Base-by-base conservation (phyloP, 306 rosid genomes). In the Dryas drummondii region DNA sequence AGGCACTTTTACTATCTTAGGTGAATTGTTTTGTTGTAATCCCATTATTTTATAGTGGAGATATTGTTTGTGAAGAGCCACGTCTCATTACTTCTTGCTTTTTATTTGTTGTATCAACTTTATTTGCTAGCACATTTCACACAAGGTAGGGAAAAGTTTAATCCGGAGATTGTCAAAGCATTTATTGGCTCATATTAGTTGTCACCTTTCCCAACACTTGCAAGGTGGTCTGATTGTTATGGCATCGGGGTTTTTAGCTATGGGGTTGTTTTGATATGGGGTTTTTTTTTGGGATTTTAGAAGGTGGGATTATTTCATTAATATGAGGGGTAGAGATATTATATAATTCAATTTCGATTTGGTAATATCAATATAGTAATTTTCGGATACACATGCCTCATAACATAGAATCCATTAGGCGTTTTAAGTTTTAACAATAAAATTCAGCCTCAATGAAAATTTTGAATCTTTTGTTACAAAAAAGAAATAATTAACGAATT, bases 221-320 rank as follows among this genome's bases (percentile, higher is more conserved):
- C 49, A 68, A 71, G 76, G 75, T 68, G 85, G 90, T 2, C 16
- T 88, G 6, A 16, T 88, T 44, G 71, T 73, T 19, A 56, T 61
- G 51, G 87, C 68, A n/a, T 26, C 84, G 14, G 92, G 88, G 32
- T 10, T 91, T 1, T 76, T 88, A 50, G 78, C 70, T 4, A 58
- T 71, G 76, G 84, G 85, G 71, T 77, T 80, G 56, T 79, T 81
- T 50, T 85, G 80, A 77, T 88, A 49, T 76, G 66, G 42, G 32
- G 7, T 22, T 22, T 13, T 1, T 45, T 32, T 50, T 49, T 40
- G n/a, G 48, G 66, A 13, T 10, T 7, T 74, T 79, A 1, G 17
- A 47, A 41, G 44, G 54, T 5, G 47, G 50, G 45, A 71, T 57
- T 72, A 6, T 47, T 14, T 47, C 9, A 58, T 1, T 4, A 6